These are phyloP conservation scores for Fusarium musae DNA, from an alignment of 2,329 filamentous ascomycete genomes.

Conservation along the genomic window DNA sequence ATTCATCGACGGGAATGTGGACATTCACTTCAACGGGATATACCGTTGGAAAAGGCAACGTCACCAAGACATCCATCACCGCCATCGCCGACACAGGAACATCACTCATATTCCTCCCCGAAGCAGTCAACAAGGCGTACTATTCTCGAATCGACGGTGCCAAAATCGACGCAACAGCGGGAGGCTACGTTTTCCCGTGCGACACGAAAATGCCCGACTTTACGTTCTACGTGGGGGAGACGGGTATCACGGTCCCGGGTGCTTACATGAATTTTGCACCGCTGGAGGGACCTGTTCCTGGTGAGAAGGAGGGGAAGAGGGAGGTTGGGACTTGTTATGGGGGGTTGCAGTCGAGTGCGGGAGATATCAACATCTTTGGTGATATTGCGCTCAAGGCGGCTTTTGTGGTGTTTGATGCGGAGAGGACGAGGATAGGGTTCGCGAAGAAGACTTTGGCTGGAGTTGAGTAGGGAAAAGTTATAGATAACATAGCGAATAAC, in stretches of 20 bases:
- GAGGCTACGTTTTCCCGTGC: conserved; percentile 62
- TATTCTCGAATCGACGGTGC: conserved; percentile 60
- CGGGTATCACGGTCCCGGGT: conserved; percentile 67
- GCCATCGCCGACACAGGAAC: conserved; percentile 70
- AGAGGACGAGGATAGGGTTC: conserved; percentile 37
- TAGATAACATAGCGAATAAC: not conserved
- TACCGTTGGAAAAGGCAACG: conserved; percentile 40
- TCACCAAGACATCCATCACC: conserved; percentile 44
- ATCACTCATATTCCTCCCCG: conserved; percentile 71
- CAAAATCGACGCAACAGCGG: conserved; percentile 51
- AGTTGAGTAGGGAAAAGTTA: not conserved
- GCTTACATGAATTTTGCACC: conserved; percentile 64
- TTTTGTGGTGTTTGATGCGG: conserved; percentile 66
- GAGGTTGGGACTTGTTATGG: conserved; percentile 65
- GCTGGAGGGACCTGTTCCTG: conserved; percentile 39
- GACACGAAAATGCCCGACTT: conserved; percentile 58
- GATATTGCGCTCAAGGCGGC: conserved; percentile 71
- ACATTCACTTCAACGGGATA: conserved; percentile 56
- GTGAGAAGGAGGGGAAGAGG: not conserved
- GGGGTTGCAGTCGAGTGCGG: conserved; percentile 69
- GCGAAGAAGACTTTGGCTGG: conserved; percentile 24
- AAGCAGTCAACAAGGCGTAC: conserved; percentile 61
- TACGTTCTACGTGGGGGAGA: conserved; percentile 65
- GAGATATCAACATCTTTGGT: conserved; percentile 67
- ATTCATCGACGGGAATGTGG: conserved; percentile 73